phyloP scores from a whole-genome alignment of 1,139 yeast genomes.

The Barnettozyma hawaiiensis region DNA sequence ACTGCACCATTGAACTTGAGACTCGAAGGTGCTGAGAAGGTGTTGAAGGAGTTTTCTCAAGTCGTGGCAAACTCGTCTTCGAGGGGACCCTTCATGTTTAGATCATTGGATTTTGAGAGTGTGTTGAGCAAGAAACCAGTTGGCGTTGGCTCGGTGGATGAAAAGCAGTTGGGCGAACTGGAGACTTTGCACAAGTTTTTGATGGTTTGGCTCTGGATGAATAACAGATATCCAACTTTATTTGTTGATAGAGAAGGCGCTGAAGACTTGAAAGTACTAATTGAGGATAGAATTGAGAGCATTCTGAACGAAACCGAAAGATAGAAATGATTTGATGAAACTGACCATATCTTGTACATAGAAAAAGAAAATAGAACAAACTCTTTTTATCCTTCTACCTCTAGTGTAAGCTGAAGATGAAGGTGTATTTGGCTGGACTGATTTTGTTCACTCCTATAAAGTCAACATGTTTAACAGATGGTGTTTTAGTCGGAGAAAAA shows the following conservation, averaged over 20 bases:
- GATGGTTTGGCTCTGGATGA: constrained; percentile 75
- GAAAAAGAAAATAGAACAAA: no score
- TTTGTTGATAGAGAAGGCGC: constrained; percentile 79
- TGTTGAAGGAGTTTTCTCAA: constrained; percentile 15
- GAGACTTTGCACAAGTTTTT: constrained; percentile 70
- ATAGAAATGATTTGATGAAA: background rate
- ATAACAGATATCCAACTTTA: constrained; percentile 78
- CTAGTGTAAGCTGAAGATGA: no score
- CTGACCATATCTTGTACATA: background rate
- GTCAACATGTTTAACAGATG: no score
- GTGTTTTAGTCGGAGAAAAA: no score
- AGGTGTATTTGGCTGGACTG: no score
- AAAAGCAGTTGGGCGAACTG: constrained; percentile 41
- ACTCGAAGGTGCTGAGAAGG: constrained; percentile 17
- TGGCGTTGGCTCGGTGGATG: constrained; percentile 14
- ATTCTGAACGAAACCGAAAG: constrained; percentile 2
- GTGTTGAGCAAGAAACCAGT: constrained; percentile 7
- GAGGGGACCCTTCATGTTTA: constrained; percentile 31
- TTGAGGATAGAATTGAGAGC: constrained; percentile 61
- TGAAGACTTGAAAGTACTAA: constrained; percentile 53
- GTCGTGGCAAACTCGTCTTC: constrained; percentile 17
- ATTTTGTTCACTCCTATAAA: no score
- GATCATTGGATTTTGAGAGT: constrained; percentile 10
- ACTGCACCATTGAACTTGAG: constrained; percentile 49
- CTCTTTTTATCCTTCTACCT: no score